Base-by-base conservation (phyloP, 2,329 filamentous ascomycete genomes). In the Seiridium cupressi region DNA sequence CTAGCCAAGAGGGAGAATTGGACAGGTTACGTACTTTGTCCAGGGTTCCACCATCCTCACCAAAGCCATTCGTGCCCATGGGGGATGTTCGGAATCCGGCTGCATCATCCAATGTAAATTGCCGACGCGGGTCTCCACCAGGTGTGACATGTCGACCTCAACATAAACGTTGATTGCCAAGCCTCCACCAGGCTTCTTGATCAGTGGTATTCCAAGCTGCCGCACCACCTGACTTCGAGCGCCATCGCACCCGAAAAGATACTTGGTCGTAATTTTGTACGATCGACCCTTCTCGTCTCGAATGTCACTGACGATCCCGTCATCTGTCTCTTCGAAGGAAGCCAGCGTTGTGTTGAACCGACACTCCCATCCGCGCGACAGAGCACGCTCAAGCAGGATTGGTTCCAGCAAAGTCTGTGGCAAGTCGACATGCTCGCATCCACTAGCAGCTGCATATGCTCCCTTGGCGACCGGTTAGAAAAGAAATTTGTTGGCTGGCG, bases 171-270 rank as follows among this genome's bases (percentile, higher is more conserved):
- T 81, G 55, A 75, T 63, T 1, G 78, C 77, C 4, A 74, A 44
- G 0, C 76, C 77, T 32, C 72, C 68, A 0, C 71, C 70, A 0
- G 73, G 73, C 61, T 72, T 70, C 54, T 65, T 65, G 13, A 66
- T 59, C 31, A 79, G 68, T 0, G 76, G 74, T 18, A 80, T 66
- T 3, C 62, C 68, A 4, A 79, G 67, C 63, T 74, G 68, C 32
- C 68, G 65, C 4, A 76, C 70, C 3, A 81, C 72, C 54, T 71
- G 71, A 60, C 76, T 79, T 8, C 71, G 70, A 0, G 74, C 74
- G 3, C 78, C 86, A 67, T 89, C 86, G 49, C 81, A 83, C 3
- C 85, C 86, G 62, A 88, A 85, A 6, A 89, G 72, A 62, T 84
- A 88, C 57, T 80, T 81, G 0, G 83, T 79, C 7, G 75, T 73